These are phyloP conservation scores for Stagonosporopsis rhizophila DNA, from an alignment of 2,329 filamentous ascomycete species.

Conservation along the genomic window DNA sequence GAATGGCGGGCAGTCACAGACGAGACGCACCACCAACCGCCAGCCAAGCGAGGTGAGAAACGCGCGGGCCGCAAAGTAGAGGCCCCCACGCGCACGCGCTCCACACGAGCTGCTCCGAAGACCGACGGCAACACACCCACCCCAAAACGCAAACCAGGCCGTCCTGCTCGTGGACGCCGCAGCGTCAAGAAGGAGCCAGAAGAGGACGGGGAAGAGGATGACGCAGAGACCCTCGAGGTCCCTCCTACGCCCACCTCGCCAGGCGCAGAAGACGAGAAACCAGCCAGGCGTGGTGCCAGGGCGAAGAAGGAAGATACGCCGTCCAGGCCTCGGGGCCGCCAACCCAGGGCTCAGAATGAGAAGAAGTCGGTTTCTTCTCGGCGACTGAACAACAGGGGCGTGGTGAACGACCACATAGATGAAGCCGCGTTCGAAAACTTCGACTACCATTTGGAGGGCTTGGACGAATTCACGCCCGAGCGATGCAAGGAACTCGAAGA, in stretches of 20 bases:
- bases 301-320: conserved; percentile 52
- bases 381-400: conserved; percentile 83
- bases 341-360: conserved; percentile 46
- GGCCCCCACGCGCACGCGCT: conserved; percentile 41
- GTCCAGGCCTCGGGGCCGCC: conserved; percentile 65
- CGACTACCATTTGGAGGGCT: conserved; percentile 83
- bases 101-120: conserved; percentile 43
- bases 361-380: conserved; percentile 81
- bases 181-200: conserved; percentile 31
- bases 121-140: conserved; percentile 44
- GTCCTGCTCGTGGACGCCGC: conserved; percentile 49
- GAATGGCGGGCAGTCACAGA: conserved; percentile 95
- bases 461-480: conserved; percentile 88
- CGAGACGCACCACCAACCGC: conserved; percentile 94
- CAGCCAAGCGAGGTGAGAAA: conserved; percentile 84
- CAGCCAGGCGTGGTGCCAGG: conserved; percentile 25
- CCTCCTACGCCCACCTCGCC: conserved; percentile 55
- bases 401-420: conserved; percentile 79
- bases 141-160: conserved; percentile 58
- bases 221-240: conserved; percentile 42
- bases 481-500: conserved; percentile 94
- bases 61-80: conserved; percentile 57
- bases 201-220: conserved; percentile 46
- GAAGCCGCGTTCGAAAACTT: conserved; percentile 91
- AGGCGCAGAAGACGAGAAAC: conserved; percentile 51